These are phyloP conservation scores for Aphanomyces euteiches DNA, from an alignment of 352 stramenopile species.

Conservation along the genomic window DNA sequence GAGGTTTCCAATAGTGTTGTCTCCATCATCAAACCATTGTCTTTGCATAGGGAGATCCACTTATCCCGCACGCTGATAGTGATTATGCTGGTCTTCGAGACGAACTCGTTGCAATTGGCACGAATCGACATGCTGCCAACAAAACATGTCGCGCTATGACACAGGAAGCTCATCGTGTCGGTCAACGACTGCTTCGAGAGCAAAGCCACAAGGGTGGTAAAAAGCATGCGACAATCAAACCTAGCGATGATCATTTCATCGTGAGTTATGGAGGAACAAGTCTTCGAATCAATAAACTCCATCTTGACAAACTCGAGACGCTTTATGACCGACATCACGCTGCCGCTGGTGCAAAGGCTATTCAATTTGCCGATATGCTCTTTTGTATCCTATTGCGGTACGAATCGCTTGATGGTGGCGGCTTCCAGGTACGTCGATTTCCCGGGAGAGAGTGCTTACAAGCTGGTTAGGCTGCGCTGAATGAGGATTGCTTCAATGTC, in stretches of 20 bases:
- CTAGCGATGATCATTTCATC: conserved; percentile 17
- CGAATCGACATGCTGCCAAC: conserved; percentile 47
- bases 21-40: too few relatives aligned
- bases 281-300: conserved; percentile 74
- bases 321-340: conserved; percentile 66
- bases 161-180: conserved; percentile 41
- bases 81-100: conserved; percentile 70
- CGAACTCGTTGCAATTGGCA: conserved; percentile 68
- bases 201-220: conserved; percentile 42
- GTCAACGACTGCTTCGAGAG: conserved; percentile 42
- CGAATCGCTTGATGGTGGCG: conserved; percentile 90
- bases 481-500: conserved; percentile 90
- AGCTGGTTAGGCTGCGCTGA: conserved; percentile 50
- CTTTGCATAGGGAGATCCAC: conserved; percentile 39
- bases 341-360: conserved; percentile 33
- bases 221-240: conserved; percentile 44
- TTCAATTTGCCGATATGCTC: conserved; percentile 61
- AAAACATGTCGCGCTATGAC: conserved; percentile 45
- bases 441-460: background rate
- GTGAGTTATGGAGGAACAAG: conserved; percentile 51
- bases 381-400: conserved; percentile 90
- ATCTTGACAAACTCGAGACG: conserved; percentile 82
- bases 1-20: conserved; percentile 35
- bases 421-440: conserved; percentile 68
- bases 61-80: conserved; percentile 63